Conservation (phyloP, 2,329 filamentous ascomycete species). For the Ophiostoma piceae region DNA sequence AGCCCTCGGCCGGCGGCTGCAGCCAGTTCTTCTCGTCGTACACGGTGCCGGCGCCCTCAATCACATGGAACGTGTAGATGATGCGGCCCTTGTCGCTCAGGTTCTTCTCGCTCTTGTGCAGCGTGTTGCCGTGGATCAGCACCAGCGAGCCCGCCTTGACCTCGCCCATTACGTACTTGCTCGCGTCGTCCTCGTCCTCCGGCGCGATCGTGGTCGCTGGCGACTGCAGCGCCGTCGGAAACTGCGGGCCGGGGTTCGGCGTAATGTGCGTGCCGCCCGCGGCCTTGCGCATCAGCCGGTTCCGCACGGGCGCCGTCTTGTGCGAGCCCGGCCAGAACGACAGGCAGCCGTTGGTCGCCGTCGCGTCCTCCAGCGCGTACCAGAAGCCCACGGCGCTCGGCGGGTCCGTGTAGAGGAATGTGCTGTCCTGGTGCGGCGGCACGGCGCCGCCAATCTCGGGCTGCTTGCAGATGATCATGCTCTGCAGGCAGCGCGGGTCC, state of each 20-base stretch:
- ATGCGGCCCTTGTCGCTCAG: constrained; percentile 78
- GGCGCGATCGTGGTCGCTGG: constrained; percentile 33
- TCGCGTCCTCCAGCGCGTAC: constrained; percentile 94
- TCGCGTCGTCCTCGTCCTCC: constrained; percentile 38
- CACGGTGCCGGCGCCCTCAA: constrained; percentile 61
- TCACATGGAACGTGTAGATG: constrained; percentile 97
- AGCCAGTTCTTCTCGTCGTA: constrained; percentile 93
- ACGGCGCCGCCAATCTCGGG: constrained; percentile 92
- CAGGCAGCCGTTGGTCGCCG: constrained; percentile 78
- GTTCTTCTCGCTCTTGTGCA: constrained; percentile 97
- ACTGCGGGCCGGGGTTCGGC: constrained; percentile 55
- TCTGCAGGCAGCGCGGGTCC: constrained; percentile 77
- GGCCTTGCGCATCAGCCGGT: constrained; percentile 66
- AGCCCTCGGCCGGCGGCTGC: constrained; percentile 74
- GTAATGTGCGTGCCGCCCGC: constrained; percentile 60
- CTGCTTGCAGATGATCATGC: constrained; percentile 98
- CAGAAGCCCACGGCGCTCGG: constrained; percentile 92
- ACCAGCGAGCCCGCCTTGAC: constrained; percentile 88
- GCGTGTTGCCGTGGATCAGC: constrained; percentile 87
- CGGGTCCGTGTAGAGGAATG: constrained; percentile 84
- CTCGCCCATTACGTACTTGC: constrained; percentile 71
- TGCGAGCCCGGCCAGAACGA: constrained; percentile 83
- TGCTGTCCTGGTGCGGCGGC: constrained; percentile 84
- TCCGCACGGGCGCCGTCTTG: constrained; percentile 59
- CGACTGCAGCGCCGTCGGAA: constrained; percentile 52